Evolutionary conservation across 306 rosid genomes (phyloP), one percentile per base, ranked within the genome.

Genomic region (Prunus mume): DNA sequence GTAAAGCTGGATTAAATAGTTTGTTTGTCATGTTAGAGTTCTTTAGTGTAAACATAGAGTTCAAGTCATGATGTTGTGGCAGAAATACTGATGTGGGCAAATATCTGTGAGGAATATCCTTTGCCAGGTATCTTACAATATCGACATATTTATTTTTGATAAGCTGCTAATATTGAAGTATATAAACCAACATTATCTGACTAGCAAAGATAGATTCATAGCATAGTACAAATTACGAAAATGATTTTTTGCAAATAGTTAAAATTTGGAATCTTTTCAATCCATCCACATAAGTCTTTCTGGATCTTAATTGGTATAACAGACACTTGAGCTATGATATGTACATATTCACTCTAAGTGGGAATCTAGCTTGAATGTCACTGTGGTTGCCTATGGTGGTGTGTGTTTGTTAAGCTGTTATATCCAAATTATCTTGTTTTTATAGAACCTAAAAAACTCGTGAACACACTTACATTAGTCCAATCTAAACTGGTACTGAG

Each of bases 21-120:
- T 75, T 76, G 65, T 73, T 88, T 68, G 32, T 80, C 19, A 46
- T 60, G 30, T 46, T 43, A 54, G 28, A 57, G 52, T 56, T 68
- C 46, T 1, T 1, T 43, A 25, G 80, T 80, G 30, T 63, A 74
- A 70, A 72, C 72, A 68, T 43, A 50, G 32, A 51, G 52, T 70
- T 15, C 69, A 68, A 60, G 66, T 41, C 50, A 30, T 70, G 80
- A 41, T 85, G 75, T 34, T 83, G 65, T 78, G 83, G 82, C 86
- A 94, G 98, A 88, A 90, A 90, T 72, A 94, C 98, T 62, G 85
- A 81, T 74, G 69, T 87, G 32, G 98, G 98, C 5, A 87, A 86
- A 73, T 85, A 80, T 85, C 96, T 20, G 96, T 94, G 75, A 88
- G 83, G 87, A 89, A 71, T 76, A 89, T 94, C 83, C 96, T 94